Base-by-base conservation (phyloP, 2,329 filamentous ascomycete genomes). In the Camptophora hylomeconis region DNA sequence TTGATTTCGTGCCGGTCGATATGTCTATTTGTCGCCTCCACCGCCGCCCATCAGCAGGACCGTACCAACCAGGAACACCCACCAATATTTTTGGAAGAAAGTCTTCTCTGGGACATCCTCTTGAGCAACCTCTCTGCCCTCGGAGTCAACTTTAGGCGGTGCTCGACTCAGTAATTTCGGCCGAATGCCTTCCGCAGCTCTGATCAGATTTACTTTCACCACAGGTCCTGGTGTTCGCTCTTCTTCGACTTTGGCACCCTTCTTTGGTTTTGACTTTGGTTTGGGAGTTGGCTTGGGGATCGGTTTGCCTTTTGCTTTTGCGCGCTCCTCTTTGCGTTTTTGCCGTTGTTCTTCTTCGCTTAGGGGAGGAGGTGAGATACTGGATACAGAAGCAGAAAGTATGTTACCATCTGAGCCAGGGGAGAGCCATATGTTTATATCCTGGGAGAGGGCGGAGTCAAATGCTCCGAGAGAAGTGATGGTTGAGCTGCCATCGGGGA, bases 1-100 rank as follows among this genome's bases (percentile, higher is more conserved):
- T n/a, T n/a, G n/a, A n/a, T n/a, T n/a, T n/a, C n/a, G n/a, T n/a
- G n/a, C n/a, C n/a, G n/a, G n/a, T n/a, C n/a, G n/a, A n/a, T n/a
- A n/a, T n/a, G n/a, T n/a, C n/a, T n/a, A n/a, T n/a, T n/a, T n/a
- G n/a, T n/a, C 37, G 40, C 53, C 56, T 11, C 52, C 56, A 20
- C 56, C 52, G 20, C 56, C 54, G 11, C 53, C 52, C 48, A 61
- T 49, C 15, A 48, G 49, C 31, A 63, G 32, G 32, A 63, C 49
- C 8, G 49, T 46, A 18, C 58, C 36, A 19, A 58, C 50, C 37
- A 58, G 46, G 30, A 60, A 47, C 21, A 59, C 51, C 58, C 58
- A 63, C 59, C 59, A 63, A 39, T 63, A 63, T 36, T 59, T 60
- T 34, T 60, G 57, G 24, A 61, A 50, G 30, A 62, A 48, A 6